phyloP scores from a whole-genome alignment of 768 basidiomycete species.

The Trametes punicea region DNA sequence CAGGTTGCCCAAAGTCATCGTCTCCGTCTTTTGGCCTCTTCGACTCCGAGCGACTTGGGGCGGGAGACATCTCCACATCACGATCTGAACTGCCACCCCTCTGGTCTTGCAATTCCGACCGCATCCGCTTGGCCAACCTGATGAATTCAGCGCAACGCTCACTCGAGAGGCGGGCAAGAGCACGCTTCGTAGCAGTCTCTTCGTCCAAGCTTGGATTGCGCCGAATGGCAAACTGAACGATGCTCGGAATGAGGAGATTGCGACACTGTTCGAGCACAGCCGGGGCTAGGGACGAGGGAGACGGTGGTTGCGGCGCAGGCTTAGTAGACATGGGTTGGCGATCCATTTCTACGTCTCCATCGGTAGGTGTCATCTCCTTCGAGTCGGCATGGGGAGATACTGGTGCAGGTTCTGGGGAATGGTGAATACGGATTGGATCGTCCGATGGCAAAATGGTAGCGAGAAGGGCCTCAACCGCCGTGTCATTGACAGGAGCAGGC shows the following conservation, averaged over 20 bases:
- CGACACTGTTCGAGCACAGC: slow-evolving; percentile 11
- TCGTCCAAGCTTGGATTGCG: slow-evolving; percentile 13
- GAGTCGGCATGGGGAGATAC: neutral
- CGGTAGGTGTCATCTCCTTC: neutral
- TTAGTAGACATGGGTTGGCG: neutral
- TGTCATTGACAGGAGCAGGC: neutral
- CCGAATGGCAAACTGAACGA: slow-evolving; percentile 5
- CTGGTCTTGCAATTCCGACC: slow-evolving; percentile 10
- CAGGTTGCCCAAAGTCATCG: neutral
- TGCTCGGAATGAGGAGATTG: slow-evolving; percentile 10
- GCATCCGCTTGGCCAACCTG: slow-evolving; percentile 15
- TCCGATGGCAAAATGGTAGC: neutral
- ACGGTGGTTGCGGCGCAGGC: neutral
- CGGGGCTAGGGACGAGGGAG: neutral
- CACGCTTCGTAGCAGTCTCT: slow-evolving; percentile 10
- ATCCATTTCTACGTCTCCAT: neutral
- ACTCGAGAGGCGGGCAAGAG: slow-evolving; percentile 16
- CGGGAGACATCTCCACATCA: neutral
- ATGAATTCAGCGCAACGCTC: slow-evolving; percentile 23
- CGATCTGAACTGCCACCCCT: neutral
- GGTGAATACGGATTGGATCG: neutral
- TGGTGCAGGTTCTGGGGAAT: neutral
- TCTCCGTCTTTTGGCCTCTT: slow-evolving; percentile 1
- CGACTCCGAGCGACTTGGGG: neutral
- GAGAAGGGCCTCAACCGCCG: neutral